Evolutionary conservation across 2,329 filamentous ascomycete genomes (phyloP).

Genomic region (Aureobasidium subglaciale): DNA sequence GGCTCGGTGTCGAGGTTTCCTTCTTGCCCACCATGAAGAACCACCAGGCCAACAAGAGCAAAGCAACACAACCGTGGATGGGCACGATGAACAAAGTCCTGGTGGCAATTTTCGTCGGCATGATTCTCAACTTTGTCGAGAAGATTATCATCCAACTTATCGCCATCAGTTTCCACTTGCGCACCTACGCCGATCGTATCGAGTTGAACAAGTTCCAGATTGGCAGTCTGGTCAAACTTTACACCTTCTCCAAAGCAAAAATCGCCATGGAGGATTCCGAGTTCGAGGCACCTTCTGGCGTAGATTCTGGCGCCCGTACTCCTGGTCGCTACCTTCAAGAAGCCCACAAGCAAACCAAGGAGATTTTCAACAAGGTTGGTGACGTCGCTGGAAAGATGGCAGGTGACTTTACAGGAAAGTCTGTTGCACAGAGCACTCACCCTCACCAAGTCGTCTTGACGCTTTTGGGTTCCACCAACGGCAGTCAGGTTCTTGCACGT

Average conservation of each 20-base stretch:
- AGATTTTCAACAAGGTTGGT: constrained; percentile 71
- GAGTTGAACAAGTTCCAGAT: constrained; percentile 91
- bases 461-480: constrained; percentile 62
- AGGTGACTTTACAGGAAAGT: constrained; percentile 81
- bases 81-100: constrained; percentile 76
- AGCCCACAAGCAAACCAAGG: constrained; percentile 65
- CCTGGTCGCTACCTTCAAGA: constrained; percentile 64
- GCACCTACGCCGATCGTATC: constrained; percentile 86
- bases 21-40: constrained; percentile 76
- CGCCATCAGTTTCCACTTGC: constrained; percentile 82
- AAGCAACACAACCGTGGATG: constrained; percentile 60
- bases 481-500: constrained; percentile 77
- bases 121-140: constrained; percentile 74
- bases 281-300: constrained; percentile 51
- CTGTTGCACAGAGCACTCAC: constrained; percentile 61
- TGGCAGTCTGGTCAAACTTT: constrained; percentile 57
- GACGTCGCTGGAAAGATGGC: constrained; percentile 80
- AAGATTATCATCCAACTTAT: constrained; percentile 95
- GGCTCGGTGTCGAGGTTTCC: constrained; percentile 76
- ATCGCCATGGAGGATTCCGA: constrained; percentile 69
- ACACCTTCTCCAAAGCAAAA: constrained; percentile 57
- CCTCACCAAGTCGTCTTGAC: constrained; percentile 78
- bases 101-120: constrained; percentile 73
- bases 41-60: constrained; percentile 51
- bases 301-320: constrained; percentile 59